Evolutionary conservation across 768 basidiomycete species (phyloP), one percentile per base, ranked within the genome.

Genomic region (Rhizopogon rudus): DNA sequence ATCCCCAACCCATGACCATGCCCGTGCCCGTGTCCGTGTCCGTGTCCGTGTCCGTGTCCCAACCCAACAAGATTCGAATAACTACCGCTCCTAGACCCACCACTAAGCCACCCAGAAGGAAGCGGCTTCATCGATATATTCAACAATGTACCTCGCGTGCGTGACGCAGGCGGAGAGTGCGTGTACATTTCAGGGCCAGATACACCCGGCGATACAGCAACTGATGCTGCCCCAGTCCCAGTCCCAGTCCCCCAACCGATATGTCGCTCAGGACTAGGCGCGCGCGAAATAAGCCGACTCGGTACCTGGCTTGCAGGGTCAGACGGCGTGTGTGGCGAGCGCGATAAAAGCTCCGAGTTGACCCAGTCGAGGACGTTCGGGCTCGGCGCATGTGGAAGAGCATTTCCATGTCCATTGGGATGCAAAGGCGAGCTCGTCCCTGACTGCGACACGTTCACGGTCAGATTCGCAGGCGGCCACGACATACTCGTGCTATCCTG

Each of bases 311-410:
- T 75, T 33, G 52, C 49, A 41, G 60, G 65, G 42, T 65, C 67
- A 39, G 68, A 66, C 49, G 46, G 57, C 41, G 71, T 62, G 3
- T 70, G 70, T 1, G 66, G 64, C 14, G 73, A 62, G 22, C 69
- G 67, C 2, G 87, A 74, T 49, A 94, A 73, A 3, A 96, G 78
- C 71, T 94, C 93, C 5, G 88, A 88, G 68, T 93, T 91, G 54
- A 92, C 82, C 84, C 88, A 91, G 51, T 90, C 86, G 51, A 90
- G 75, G 14, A 37, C 7, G 20, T 14, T 13, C 35, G 35, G 10
- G 35, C 12, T 37, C 13, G 35, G 35, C 12, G 35, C 22, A 9
- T 49, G 48, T 5, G 13, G 46, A 12, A 33, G 31, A 1, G 46
- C 14, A 12, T 20, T 13, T 14, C 6, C 25, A 16, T 25, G 43